Evolutionary conservation across 345 rosid genomes (phyloP).

Genomic region (Dovyalis caffra): DNA sequence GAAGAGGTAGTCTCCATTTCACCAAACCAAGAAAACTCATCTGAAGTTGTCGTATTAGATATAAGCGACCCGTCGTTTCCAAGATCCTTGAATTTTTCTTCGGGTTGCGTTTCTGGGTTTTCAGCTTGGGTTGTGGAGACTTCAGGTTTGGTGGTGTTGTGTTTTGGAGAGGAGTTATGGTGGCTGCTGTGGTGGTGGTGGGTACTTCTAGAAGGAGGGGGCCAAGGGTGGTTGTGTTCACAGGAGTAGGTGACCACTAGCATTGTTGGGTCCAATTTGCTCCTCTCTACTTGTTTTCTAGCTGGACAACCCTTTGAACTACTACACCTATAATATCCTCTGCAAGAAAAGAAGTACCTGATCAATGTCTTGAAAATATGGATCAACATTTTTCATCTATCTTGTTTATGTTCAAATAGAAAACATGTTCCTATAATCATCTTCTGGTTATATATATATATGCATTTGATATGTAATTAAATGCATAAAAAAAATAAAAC

Average conservation of each 20-base stretch:
- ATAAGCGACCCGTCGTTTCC: constrained; percentile 39
- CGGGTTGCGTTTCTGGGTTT: constrained; percentile 22
- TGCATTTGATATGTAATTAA: background rate
- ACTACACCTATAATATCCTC: constrained; percentile 95
- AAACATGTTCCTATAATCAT: background rate
- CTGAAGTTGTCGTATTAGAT: constrained; percentile 26
- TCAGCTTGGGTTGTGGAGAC: constrained; percentile 8
- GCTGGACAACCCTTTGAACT: constrained; percentile 98
- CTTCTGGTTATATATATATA: background rate
- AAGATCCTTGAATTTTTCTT: constrained; percentile 52
- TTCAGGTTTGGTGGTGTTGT: constrained; percentile 14
- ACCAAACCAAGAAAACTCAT: constrained; percentile 79
- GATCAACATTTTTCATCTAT: background rate
- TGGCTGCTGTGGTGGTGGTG: constrained; percentile 33
- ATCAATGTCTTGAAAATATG: background rate
- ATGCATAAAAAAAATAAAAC: background rate
- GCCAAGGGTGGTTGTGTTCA: constrained; percentile 94
- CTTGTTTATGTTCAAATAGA: background rate
- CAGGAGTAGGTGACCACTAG: constrained; percentile 78
- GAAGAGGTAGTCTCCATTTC: constrained; percentile 80
- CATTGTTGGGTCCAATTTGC: constrained; percentile 80
- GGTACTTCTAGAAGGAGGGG: constrained; percentile 54
- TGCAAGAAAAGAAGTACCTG: constrained; percentile 17
- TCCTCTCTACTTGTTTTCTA: constrained; percentile 94
- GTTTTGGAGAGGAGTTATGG: constrained; percentile 8